Conservation (phyloP, 2,329 filamentous ascomycete species). For the Elsinoe australis region DNA sequence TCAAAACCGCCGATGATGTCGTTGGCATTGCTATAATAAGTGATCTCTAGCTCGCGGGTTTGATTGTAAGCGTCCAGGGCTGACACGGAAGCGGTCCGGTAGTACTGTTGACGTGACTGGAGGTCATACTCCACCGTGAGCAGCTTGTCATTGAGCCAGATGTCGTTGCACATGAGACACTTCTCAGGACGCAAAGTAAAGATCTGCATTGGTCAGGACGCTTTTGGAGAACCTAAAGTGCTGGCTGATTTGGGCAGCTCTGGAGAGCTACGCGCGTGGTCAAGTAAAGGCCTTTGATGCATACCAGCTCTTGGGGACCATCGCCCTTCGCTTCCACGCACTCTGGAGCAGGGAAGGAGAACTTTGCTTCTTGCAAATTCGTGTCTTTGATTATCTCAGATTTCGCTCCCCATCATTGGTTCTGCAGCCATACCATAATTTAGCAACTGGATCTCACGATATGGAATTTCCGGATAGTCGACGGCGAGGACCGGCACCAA, state of each 20-base stretch:
- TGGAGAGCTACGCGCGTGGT: too few species aligned
- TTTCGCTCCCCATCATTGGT: not conserved
- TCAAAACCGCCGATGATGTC: constrained; percentile 10
- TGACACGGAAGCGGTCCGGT: not conserved
- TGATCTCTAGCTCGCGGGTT: not conserved
- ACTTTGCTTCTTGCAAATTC: not conserved
- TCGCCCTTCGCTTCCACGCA: not conserved
- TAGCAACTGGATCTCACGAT: not conserved
- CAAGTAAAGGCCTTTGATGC: too few species aligned
- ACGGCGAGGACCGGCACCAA: not conserved
- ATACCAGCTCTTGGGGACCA: too few species aligned
- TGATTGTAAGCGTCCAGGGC: not conserved
- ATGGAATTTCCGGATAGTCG: not conserved
- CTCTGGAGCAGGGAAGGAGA: not conserved
- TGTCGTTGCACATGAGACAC: not conserved
- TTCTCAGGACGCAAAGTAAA: constrained; percentile 3
- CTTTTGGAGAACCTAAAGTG: not conserved
- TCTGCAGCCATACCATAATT: not conserved
- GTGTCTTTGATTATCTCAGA: not conserved
- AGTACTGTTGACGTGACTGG: not conserved
- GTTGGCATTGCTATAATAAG: not conserved
- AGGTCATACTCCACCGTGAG: not conserved
- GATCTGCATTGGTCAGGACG: not conserved
- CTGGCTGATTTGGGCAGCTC: not conserved
- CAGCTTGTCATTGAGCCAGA: not conserved